Percentiles rank a stretch among this genome's conserved stretches.
Conservation (phyloP, 495 filamentous ascomycete species). For the Penicillium maclennaniae region DNA sequence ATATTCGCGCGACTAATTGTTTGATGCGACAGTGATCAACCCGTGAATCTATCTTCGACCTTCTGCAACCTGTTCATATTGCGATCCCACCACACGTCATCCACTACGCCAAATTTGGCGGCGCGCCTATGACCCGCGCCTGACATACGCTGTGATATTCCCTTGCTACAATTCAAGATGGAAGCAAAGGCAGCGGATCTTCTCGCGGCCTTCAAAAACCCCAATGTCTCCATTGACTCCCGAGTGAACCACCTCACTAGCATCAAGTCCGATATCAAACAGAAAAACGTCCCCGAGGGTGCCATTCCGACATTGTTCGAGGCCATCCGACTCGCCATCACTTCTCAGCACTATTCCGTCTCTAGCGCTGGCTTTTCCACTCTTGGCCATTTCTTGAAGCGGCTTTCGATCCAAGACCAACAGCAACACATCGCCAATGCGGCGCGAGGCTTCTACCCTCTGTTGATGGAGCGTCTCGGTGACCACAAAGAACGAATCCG, state of each 20-base stretch:
- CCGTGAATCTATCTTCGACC: not conserved
- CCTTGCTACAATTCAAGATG: constrained; percentile 27
- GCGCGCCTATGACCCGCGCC: constrained; percentile 14
- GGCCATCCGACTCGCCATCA: constrained; percentile 61
- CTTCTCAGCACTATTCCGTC: constrained; percentile 65
- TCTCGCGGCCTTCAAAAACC: constrained; percentile 60
- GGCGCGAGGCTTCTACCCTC: constrained; percentile 58
- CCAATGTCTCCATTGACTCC: constrained; percentile 61
- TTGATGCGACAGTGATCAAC: not conserved
- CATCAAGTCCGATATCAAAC: constrained; percentile 84
- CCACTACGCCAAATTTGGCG: constrained; percentile 6
- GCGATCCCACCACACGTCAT: constrained; percentile 2
- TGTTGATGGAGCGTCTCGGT: constrained; percentile 80
- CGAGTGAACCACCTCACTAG: constrained; percentile 67
- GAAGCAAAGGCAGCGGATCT: constrained; percentile 53
- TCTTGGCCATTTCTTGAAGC: constrained; percentile 77
- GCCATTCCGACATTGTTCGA: constrained; percentile 72
- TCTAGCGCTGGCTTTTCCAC: constrained; percentile 77
- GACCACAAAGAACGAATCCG: constrained; percentile 83
- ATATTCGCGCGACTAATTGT: not conserved
- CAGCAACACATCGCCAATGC: constrained; percentile 62
- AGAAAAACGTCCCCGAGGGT: constrained; percentile 74
- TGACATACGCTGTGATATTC: constrained; percentile 10
- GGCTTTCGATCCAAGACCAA: constrained; percentile 76
- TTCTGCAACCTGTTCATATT: not conserved